These are phyloP conservation scores for Alloteropsis angusta DNA, from an alignment of 202 grass and related monocot genomes.

Conservation along the genomic window DNA sequence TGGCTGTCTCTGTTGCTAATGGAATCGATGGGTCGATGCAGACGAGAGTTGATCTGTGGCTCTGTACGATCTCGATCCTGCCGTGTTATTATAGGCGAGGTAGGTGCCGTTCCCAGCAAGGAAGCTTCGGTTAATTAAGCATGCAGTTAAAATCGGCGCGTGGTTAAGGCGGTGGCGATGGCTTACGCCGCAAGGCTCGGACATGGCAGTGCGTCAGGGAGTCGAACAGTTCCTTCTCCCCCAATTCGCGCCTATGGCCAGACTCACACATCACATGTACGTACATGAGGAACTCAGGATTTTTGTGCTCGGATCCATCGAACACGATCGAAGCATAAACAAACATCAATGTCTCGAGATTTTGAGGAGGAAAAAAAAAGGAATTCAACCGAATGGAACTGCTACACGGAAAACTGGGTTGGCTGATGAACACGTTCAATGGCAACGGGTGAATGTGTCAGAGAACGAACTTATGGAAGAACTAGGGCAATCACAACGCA, in stretches of 20 bases:
- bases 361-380: no score
- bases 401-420: no score
- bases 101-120: slow-evolving; percentile 17
- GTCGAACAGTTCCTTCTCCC: not conserved
- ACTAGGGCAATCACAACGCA: no score
- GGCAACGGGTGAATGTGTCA: no score
- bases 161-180: not conserved
- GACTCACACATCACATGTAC: no score
- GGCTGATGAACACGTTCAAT: no score
- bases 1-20: not conserved
- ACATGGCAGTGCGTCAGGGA: not conserved
- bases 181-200: not conserved
- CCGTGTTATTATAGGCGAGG: not conserved
- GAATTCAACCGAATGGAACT: no score
- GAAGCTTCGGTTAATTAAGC: slow-evolving; percentile 1
- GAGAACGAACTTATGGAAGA: no score
- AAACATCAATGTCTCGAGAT: no score
- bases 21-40: not conserved
- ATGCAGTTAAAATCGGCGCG: slow-evolving; percentile 5
- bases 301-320: no score
- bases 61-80: slow-evolving; percentile 11
- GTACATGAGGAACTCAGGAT: no score
- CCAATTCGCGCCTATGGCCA: not conserved
- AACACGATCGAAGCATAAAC: no score
- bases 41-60: not conserved